Conservation (phyloP, 306 rosid species). For the Castanospermum australe region DNA sequence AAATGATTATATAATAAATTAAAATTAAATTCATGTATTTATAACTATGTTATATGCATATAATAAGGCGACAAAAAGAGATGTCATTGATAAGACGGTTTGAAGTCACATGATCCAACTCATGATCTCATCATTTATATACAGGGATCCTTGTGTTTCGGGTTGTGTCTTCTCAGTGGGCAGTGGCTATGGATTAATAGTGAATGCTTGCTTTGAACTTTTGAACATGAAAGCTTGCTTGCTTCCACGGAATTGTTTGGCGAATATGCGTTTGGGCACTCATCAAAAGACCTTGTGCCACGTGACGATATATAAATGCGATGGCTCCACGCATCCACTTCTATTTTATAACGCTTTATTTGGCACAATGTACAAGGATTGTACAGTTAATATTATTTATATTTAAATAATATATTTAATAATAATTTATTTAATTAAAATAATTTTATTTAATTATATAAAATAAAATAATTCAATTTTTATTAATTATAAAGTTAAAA, state of each 20-base stretch:
- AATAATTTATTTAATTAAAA: no score
- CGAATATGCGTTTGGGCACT: neutral
- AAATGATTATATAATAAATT: no score
- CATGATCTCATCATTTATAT: slow-evolving; percentile 27
- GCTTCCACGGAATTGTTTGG: neutral
- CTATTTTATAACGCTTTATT: no score
- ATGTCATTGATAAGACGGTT: slow-evolving; percentile 34
- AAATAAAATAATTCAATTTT: no score
- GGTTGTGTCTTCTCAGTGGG: slow-evolving; percentile 33
- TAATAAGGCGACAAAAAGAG: neutral
- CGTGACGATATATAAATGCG: slow-evolving; percentile 19
- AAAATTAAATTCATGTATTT: no score
- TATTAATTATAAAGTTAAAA: no score
- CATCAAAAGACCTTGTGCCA: slow-evolving; percentile 2
- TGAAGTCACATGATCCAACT: slow-evolving; percentile 52
- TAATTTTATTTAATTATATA: no score
- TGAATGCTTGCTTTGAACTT: no score
- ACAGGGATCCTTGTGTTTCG: slow-evolving; percentile 45
- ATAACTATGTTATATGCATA: neutral
- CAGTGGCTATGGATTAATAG: neutral
- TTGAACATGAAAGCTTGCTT: slow-evolving; percentile 13
- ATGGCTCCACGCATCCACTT: neutral
- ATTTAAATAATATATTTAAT: no score
- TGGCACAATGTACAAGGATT: no score
- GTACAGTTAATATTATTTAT: no score